Evolutionary conservation across 2,329 filamentous ascomycete species (phyloP), one percentile per base, ranked within the genome.

Genomic region (Daldinia sp.): DNA sequence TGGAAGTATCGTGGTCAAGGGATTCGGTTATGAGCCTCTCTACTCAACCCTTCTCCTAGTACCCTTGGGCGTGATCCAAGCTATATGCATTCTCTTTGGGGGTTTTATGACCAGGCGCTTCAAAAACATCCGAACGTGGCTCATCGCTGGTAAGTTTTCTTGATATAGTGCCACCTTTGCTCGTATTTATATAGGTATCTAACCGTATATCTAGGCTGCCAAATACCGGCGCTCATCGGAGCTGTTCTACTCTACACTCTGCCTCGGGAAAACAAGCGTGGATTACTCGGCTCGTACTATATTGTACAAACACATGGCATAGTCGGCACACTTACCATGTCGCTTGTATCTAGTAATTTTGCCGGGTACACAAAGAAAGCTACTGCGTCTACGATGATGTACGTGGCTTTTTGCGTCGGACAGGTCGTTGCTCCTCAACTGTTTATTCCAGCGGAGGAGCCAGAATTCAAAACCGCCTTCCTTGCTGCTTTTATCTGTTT

Each of bases 401-500:
- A 69, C n/a, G 41, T 71, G 1, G 66, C 66, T 26, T 73, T 59
- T 42, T 73, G 71, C 26, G 71, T 69, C n/a, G 67, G 67, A n/a
- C 67, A 70, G 12, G 60, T 70, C 26, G 64, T 33, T 9, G 67
- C 86, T 0, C 87, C 88, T 0, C 87, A 89, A 73, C 82, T 89
- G 2, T 90, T 90, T 79, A 79, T 87, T 15, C 79, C 81, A n/a
- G 78, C 77, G 48, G 87, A 92, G 74, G 82, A 83, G 0, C 89
- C 89, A 0, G 79, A 83, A 1, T 92, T 91, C 75, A 83, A 85
- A 48, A 88, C 86, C 41, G 89, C 88, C 0, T 89, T 90, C 70
- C 81, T 85, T 6, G 87, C 86, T 2, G 88, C 90, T 71, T 82
- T 91, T 60, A 85, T 86, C 4, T 90, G 87, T 77, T 89, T 89